Evolutionary conservation across 768 basidiomycete species (phyloP).

Genomic region (Lactifluus pinguis): DNA sequence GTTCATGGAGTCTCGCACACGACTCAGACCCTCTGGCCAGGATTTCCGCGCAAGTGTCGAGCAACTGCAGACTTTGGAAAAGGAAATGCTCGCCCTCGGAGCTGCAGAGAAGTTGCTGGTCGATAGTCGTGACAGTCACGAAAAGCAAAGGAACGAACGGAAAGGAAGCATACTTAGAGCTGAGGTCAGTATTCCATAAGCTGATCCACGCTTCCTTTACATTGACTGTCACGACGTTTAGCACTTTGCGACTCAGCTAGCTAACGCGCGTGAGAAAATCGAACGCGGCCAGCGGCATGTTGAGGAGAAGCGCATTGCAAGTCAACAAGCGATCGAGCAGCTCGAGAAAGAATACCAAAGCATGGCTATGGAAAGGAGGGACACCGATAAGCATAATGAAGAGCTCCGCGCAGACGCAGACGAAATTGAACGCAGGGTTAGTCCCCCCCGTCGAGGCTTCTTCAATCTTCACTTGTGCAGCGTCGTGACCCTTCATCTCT

Average conservation of each 20-base stretch:
- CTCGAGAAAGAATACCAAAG: constrained; percentile 72
- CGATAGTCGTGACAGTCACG: constrained; percentile 58
- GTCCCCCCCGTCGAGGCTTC: background rate
- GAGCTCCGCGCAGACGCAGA: constrained; percentile 65
- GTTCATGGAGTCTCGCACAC: background rate
- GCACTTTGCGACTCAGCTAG: constrained; percentile 74
- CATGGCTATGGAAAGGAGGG: constrained; percentile 66
- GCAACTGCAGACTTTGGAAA: constrained; percentile 66
- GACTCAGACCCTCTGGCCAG: constrained; percentile 29
- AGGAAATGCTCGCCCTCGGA: constrained; percentile 56
- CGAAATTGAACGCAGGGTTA: constrained; percentile 57
- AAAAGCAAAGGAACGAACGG: constrained; percentile 65
- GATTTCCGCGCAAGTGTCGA: constrained; percentile 65
- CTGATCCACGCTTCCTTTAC: background rate
- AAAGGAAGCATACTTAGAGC: constrained; percentile 58
- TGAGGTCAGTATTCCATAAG: constrained; percentile 36
- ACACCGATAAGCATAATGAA: constrained; percentile 72
- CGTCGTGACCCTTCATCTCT: background rate
- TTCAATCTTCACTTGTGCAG: background rate
- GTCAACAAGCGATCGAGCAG: constrained; percentile 63
- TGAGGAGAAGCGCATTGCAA: constrained; percentile 70
- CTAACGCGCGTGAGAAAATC: constrained; percentile 76
- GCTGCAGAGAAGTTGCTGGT: constrained; percentile 56
- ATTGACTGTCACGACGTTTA: constrained; percentile 25
- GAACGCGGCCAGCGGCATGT: constrained; percentile 70